phyloP scores from a whole-genome alignment of 306 rosid genomes.

The Prinsepia uniflora region DNA sequence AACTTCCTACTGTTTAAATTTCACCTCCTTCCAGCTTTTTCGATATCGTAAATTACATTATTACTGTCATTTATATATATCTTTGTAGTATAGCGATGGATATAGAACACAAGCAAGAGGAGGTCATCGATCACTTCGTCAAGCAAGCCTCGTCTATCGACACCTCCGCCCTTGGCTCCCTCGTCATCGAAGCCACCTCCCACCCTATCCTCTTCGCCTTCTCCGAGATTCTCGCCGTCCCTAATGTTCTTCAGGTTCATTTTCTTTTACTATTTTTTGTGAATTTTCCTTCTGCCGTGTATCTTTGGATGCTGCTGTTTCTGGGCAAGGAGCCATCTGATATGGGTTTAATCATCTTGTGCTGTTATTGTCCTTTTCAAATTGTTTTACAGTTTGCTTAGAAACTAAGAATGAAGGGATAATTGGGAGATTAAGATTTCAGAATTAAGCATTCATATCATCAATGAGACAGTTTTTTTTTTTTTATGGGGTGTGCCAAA shows the following conservation, averaged over 20 bases:
- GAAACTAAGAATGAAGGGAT: background rate
- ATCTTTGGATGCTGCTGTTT: background rate
- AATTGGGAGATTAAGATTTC: background rate
- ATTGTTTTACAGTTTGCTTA: too few relatives aligned
- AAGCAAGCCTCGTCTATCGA: constrained; percentile 57
- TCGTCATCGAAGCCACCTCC: constrained; percentile 69
- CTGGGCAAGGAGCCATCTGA: too few relatives aligned
- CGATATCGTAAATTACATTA: too few relatives aligned
- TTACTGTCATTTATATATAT: too few relatives aligned
- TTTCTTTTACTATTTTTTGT: background rate
- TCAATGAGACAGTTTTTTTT: too few relatives aligned
- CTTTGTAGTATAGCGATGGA: constrained; percentile 45
- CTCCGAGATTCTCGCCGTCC: constrained; percentile 81
- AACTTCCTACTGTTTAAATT: background rate
- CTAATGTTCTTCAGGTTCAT: constrained; percentile 63
- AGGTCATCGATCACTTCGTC: constrained; percentile 71
- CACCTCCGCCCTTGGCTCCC: constrained; percentile 48
- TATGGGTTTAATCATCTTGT: too few relatives aligned
- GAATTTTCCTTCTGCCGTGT: background rate
- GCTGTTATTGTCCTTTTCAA: too few relatives aligned
- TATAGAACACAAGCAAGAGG: constrained; percentile 79
- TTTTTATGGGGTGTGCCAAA: too few relatives aligned
- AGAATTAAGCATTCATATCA: too few relatives aligned
- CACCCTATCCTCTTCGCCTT: constrained; percentile 85
- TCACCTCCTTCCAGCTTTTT: too few relatives aligned